These are phyloP conservation scores for Trichoderma guizhouense DNA, from an alignment of 2,329 filamentous ascomycete genomes.

Conservation along the genomic window DNA sequence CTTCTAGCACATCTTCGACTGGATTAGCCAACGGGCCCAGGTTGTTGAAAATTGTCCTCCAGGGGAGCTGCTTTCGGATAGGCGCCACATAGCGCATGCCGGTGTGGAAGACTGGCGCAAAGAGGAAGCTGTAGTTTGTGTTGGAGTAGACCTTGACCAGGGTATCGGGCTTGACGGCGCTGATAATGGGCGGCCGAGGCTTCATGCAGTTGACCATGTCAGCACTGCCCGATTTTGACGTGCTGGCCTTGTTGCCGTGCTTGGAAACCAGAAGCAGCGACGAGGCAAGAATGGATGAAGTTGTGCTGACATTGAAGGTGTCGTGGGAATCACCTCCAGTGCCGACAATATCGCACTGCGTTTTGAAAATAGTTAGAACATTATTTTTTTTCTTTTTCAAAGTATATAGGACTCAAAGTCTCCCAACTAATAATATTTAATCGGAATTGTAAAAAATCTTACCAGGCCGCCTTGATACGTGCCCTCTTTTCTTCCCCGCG, in stretches of 20 bases:
- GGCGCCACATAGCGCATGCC: conserved; percentile 88
- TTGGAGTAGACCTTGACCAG: conserved; percentile 69
- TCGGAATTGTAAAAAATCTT: conserved; percentile 32
- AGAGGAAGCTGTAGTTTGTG: conserved; percentile 93
- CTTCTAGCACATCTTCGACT: conserved; percentile 78
- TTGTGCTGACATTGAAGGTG: conserved; percentile 98
- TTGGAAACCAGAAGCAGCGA: conserved; percentile 83
- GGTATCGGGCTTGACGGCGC: conserved; percentile 68
- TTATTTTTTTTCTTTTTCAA: background rate
- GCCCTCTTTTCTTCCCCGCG: conserved; percentile 63
- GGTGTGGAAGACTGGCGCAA: conserved; percentile 92
- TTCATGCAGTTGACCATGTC: conserved; percentile 78
- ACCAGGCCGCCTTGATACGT: conserved; percentile 80
- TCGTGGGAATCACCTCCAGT: conserved; percentile 95
- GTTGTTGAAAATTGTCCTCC: conserved; percentile 97
- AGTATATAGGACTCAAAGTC: background rate
- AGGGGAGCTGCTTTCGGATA: conserved; percentile 82
- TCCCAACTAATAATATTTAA: conserved; percentile 18
- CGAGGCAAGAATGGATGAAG: conserved; percentile 86
- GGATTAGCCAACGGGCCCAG: conserved; percentile 91
- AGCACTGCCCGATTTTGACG: conserved; percentile 91
- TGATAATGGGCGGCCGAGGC: conserved; percentile 70
- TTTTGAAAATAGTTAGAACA: background rate
- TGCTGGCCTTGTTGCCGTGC: conserved; percentile 93
- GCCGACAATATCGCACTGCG: conserved; percentile 84